Conservation (phyloP, 2,329 filamentous ascomycete genomes). For the Xylariaceae sp. region DNA sequence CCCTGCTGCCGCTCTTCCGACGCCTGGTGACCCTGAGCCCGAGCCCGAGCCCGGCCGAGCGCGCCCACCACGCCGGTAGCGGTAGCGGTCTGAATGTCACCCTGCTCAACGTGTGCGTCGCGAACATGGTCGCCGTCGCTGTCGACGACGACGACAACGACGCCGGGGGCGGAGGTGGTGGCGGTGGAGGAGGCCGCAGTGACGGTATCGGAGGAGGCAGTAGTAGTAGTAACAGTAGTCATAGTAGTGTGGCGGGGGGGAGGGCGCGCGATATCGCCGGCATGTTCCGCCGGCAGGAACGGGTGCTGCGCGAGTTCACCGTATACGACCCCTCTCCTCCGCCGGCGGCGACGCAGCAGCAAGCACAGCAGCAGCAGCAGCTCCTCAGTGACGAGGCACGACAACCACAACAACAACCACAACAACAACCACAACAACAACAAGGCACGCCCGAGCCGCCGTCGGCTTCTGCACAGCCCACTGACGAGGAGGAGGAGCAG, state of each 20-base stretch:
- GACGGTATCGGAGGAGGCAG: conserved; percentile 53
- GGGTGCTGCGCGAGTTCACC: conserved; percentile 59
- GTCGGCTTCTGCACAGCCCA: background rate
- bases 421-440: background rate
- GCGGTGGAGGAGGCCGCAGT: conserved; percentile 61
- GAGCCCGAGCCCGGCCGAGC: too few species aligned
- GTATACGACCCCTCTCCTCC: conserved; percentile 35
- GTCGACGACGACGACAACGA: conserved; percentile 33
- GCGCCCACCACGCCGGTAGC: conserved; percentile 54
- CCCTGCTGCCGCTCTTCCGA: conserved; percentile 64
- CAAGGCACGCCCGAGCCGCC: background rate
- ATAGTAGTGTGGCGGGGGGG: conserved; percentile 45
- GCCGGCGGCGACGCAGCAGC: background rate
- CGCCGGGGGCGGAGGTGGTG: conserved; percentile 19
- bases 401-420: background rate
- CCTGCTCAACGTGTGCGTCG: conserved; percentile 78
- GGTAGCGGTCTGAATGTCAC: conserved; percentile 69
- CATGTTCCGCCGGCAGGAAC: conserved; percentile 75
- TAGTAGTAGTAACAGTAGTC: too few species aligned
- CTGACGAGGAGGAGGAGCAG: background rate
- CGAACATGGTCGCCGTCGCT: conserved; percentile 61
- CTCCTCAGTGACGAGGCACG: background rate
- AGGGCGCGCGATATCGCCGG: conserved; percentile 67
- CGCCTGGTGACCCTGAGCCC: too few species aligned
- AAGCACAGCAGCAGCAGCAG: background rate